A percentile compares a stretch with the other conserved stretches of the same genome.
Evolutionary conservation across 495 filamentous ascomycete genomes (phyloP).

Genomic region (Chlorociboria aeruginascens): DNA sequence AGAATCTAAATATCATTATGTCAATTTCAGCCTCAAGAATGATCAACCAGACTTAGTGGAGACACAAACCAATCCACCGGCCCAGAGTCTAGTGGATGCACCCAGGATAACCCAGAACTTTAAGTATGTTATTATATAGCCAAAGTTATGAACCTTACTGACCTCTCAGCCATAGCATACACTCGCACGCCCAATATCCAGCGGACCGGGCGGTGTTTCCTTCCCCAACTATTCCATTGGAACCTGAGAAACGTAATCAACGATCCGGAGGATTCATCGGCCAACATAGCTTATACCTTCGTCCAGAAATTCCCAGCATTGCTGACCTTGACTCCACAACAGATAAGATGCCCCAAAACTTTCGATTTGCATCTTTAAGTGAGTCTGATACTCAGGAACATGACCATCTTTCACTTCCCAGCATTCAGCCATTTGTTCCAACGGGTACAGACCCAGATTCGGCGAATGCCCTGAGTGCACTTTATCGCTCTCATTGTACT

Average conservation of each 20-base stretch:
- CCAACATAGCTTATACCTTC: conserved; percentile 38
- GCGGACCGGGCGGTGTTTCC: conserved; percentile 61
- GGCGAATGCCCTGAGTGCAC: conserved; percentile 64
- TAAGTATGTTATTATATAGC: conserved; percentile 20
- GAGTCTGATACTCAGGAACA: conserved; percentile 40
- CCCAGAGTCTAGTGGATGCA: conserved; percentile 26
- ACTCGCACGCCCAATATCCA: conserved; percentile 30
- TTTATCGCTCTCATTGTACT: conserved; percentile 90
- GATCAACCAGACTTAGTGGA: conserved; percentile 41
- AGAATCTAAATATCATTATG: conserved; percentile 98
- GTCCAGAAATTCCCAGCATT: conserved; percentile 31
- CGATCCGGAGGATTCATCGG: conserved; percentile 13
- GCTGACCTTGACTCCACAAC: conserved; percentile 32
- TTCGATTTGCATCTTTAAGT: conserved; percentile 50
- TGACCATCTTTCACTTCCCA: conserved; percentile 62
- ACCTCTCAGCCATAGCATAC: conserved; percentile 23
- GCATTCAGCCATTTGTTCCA: conserved; percentile 66
- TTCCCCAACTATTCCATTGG: conserved; percentile 36
- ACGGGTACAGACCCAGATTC: conserved; percentile 66
- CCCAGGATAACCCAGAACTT: conserved; percentile 28
- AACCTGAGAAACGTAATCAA: conserved; percentile 5
- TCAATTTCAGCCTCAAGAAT: conserved; percentile 65
- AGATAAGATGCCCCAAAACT: conserved; percentile 49
- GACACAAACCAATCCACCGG: conserved; percentile 20
- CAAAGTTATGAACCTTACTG: background rate